Evolutionary conservation across 2,329 filamentous ascomycete species (phyloP).

Genomic region (Fusarium transvaalense): DNA sequence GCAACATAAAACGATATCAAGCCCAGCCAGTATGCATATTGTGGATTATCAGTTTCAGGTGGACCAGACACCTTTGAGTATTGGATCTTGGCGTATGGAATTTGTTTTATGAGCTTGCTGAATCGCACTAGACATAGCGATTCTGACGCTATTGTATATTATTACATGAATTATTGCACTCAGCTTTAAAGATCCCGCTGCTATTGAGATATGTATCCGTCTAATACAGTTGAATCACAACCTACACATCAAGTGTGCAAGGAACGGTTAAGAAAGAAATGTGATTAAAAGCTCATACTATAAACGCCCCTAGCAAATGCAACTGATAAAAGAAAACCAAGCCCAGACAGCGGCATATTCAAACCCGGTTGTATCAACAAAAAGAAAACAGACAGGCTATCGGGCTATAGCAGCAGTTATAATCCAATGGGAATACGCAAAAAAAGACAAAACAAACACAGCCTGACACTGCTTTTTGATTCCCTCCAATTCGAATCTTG

Average conservation of each 20-base stretch:
- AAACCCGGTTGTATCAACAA: constrained; percentile 36
- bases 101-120: constrained; percentile 14
- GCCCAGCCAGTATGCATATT: not conserved
- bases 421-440: constrained; percentile 40
- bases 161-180: constrained; percentile 1
- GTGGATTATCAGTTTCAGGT: constrained; percentile 32
- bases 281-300: constrained; percentile 50
- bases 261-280: constrained; percentile 26
- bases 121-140: not conserved
- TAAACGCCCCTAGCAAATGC: constrained; percentile 49
- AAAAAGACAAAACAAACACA: constrained; percentile 32
- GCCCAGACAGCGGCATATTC: constrained; percentile 39
- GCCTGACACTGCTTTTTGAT: constrained; percentile 14
- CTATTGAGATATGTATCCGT: not conserved
- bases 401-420: constrained; percentile 35
- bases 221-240: not conserved
- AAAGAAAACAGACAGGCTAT: constrained; percentile 30
- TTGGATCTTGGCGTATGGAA: constrained; percentile 38
- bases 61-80: constrained; percentile 43
- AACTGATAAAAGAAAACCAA: constrained; percentile 39
- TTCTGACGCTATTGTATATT: not conserved
- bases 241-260: not conserved
- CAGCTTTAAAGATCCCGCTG: not conserved
- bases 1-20: not conserved
- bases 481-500: constrained; percentile 7